phyloP scores from a whole-genome alignment of 2,329 filamentous ascomycete species.

The Colletotrichum tropicicola region DNA sequence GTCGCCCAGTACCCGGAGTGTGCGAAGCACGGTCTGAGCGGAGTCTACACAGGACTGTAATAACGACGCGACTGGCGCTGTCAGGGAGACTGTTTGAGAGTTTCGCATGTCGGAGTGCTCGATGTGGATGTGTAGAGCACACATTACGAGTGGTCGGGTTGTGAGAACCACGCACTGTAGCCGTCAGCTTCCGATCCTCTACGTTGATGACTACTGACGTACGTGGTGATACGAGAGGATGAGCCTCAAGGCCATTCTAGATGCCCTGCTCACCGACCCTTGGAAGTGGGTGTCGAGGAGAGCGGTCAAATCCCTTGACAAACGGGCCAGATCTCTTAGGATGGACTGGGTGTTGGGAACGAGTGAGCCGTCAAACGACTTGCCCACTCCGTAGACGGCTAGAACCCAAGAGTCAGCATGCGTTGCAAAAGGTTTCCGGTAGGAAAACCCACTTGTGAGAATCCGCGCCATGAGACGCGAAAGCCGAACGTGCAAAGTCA shows the following conservation, averaged over 20 bases:
- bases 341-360: conserved; percentile 29
- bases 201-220: rapidly evolving
- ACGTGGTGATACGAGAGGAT: conserved; percentile 36
- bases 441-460: conserved; percentile 13
- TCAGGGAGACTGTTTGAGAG: conserved; percentile 14
- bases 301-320: conserved; percentile 26
- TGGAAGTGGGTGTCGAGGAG: conserved; percentile 29
- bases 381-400: conserved; percentile 30
- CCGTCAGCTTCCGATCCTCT: too few species aligned
- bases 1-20: conserved; percentile 28
- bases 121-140: conserved; percentile 38
- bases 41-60: conserved; percentile 31
- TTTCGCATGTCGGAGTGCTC: conserved; percentile 24
- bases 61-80: conserved; percentile 23
- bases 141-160: conserved; percentile 28
- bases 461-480: conserved; percentile 31
- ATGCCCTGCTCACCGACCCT: conserved; percentile 28
- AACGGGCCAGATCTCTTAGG: conserved; percentile 22
- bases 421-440: not conserved
- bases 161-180: conserved; percentile 31
- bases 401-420: not conserved
- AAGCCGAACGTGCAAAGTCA: conserved; percentile 29
- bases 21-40: conserved; percentile 28
- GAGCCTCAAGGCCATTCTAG: conserved; percentile 28
- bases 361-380: conserved; percentile 29